Conservation (phyloP, 1,139 yeast genomes). For the Lodderomyces elongisporus region DNA sequence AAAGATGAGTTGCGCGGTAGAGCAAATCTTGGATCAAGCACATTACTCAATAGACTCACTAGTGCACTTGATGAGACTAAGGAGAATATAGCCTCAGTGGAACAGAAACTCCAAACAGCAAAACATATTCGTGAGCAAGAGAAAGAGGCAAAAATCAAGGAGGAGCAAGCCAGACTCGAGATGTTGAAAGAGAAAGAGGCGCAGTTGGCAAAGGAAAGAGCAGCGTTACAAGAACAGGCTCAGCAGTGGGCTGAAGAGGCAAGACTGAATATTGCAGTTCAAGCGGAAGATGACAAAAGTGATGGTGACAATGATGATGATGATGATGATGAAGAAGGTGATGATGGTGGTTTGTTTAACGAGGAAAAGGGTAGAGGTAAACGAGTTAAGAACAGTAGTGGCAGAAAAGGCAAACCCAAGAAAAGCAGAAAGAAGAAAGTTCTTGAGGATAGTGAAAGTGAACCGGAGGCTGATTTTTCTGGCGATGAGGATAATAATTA, state of each 20-base stretch:
- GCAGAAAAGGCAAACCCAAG: conserved; percentile 14
- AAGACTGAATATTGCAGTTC: conserved; percentile 28
- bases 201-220: conserved; percentile 63
- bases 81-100: conserved; percentile 55
- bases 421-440: conserved; percentile 11
- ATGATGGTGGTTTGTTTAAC: conserved; percentile 10
- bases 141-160: conserved; percentile 32
- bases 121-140: conserved; percentile 54
- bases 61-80: conserved; percentile 69
- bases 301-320: conserved; percentile 1
- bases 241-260: conserved; percentile 72
- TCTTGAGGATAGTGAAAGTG: conserved; percentile 28
- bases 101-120: conserved; percentile 68
- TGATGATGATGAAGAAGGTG: conserved; percentile 23
- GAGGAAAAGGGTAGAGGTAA: conserved; percentile 15
- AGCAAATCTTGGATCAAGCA: conserved; percentile 75
- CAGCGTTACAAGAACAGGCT: conserved; percentile 73
- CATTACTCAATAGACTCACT: conserved; percentile 67
- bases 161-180: conserved; percentile 32
- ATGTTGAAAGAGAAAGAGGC: conserved; percentile 42
- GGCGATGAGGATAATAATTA: conserved; percentile 13
- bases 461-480: conserved; percentile 12
- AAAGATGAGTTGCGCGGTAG: conserved; percentile 76
- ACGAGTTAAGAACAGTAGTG: conserved; percentile 27
- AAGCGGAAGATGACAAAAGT: conserved; percentile 32